Evolutionary conservation across 2,329 filamentous ascomycete species (phyloP).

Genomic region (Talaromyces sp.): DNA sequence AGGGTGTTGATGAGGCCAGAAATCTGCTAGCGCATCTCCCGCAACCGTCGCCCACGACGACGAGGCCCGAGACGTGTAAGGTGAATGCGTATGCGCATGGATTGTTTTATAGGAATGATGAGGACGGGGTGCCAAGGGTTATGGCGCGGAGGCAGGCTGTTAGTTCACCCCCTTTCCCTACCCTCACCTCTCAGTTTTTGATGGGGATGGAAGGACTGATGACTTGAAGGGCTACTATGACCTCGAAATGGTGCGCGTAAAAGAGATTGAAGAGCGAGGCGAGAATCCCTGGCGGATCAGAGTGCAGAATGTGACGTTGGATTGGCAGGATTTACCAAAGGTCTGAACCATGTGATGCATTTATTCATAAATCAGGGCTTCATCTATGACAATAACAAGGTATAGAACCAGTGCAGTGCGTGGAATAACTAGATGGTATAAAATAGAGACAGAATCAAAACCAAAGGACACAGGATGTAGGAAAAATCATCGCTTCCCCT

Average conservation of each 20-base stretch:
- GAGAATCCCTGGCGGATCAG: constrained; percentile 1
- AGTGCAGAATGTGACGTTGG: background rate
- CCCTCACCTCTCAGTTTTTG: background rate
- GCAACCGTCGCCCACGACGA: background rate
- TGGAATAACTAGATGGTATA: background rate
- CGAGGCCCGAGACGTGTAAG: background rate
- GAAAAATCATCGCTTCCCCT: constrained; percentile 23
- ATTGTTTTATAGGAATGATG: background rate
- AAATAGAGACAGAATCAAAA: background rate
- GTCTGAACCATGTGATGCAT: background rate
- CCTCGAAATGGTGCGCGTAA: background rate
- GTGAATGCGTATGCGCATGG: background rate
- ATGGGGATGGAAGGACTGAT: background rate
- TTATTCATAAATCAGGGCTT: background rate
- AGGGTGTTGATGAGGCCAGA: background rate
- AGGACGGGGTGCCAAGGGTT: background rate
- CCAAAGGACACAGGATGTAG: background rate
- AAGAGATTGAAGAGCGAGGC: background rate
- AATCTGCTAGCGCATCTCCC: background rate
- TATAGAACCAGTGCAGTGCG: background rate
- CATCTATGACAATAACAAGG: background rate
- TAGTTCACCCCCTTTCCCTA: background rate
- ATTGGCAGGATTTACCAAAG: background rate
- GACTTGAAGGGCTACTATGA: background rate
- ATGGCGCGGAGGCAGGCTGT: background rate